Evolutionary conservation across 495 filamentous ascomycete species (phyloP), one percentile per base, ranked within the genome.

Genomic region (Aspergillus indologenus): DNA sequence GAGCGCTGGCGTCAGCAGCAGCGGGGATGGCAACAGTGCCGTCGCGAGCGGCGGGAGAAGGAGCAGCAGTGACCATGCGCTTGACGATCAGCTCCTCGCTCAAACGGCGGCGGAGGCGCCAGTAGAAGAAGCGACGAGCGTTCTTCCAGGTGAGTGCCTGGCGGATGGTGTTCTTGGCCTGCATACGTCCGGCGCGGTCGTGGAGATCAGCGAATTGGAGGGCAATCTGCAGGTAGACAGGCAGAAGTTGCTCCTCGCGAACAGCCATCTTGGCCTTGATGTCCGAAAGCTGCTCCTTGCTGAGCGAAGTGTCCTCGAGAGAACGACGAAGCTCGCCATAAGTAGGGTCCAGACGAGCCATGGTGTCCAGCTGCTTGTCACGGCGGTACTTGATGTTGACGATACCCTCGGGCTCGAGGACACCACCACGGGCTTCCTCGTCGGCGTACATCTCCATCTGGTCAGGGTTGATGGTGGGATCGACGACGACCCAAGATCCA

Each of bases 381-480:
- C 90, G 92, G 73, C 89, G 88, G 82, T 92, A 98, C 79, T 97
- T 98, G 86, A 98, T 96, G 72, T 89, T 89, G 55, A 98, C 87
- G 68, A 98, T 98, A 78, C 94, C 94, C 77, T 98, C 94, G 18
- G 94, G 94, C 74, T 98, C 94, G 61, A 98, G 84, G 54, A 98
- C 92, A 87, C 94, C 94, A 70, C 91, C 94, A 62, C 94, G 95
- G 54, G 94, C 76, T 46, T 98, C 94, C 60, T 92, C 91, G 68
- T 98, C 94, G 54, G 94, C 94, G 71, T 98, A 98, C 94, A 98
- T 98, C 76, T 98, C 94, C 94, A 98, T 98, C 69, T 86, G 87
- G 59, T 90, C 85, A 15, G 90, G 84, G 81, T 98, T 98, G 79
- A 98, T 98, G 52, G 94, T 97, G 22, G 94, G 94, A 72, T 98